Conservation (phyloP, 2,329 filamentous ascomycete genomes). For the Ascomycota sp. region DNA sequence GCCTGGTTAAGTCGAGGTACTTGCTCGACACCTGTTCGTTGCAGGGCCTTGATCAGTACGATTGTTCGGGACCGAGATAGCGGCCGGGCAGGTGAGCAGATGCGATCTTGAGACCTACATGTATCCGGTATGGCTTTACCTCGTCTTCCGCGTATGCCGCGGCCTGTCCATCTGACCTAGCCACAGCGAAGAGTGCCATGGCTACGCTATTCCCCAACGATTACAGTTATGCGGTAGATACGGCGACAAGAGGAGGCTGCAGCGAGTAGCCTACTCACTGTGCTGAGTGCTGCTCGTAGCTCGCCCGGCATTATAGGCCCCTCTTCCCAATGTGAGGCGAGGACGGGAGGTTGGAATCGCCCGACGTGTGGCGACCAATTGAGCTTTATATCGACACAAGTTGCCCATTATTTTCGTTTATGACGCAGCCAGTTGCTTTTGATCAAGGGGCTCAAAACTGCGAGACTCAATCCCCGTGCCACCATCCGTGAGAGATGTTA, state of each 20-base stretch:
- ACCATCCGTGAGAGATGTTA: too few relatives aligned
- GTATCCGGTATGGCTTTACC: constrained; percentile 31
- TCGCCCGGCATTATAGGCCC: background rate
- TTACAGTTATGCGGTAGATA: too few relatives aligned
- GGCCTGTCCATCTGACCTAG: constrained; percentile 2
- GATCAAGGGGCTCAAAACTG: background rate
- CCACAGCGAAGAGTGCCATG: too few relatives aligned
- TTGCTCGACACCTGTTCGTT: constrained; percentile 34
- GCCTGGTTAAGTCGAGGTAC: constrained; percentile 42
- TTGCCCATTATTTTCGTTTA: too few relatives aligned
- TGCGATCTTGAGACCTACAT: constrained; percentile 19
- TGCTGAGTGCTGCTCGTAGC: too few relatives aligned
- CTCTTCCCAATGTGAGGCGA: background rate
- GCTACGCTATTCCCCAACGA: too few relatives aligned
- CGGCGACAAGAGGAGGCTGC: too few relatives aligned
- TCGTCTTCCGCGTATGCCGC: constrained; percentile 15
- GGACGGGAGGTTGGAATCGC: too few relatives aligned
- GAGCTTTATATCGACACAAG: too few relatives aligned
- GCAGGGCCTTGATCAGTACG: background rate
- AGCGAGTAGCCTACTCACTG: too few relatives aligned
- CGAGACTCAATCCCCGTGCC: background rate
- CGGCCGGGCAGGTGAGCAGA: background rate
- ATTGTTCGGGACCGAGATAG: background rate
- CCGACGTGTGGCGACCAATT: too few relatives aligned
- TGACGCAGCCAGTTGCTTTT: background rate